Evolutionary conservation across 352 stramenopile genomes (phyloP), one percentile per base, ranked within the genome.

Genomic region (Pythium folliculosum): DNA sequence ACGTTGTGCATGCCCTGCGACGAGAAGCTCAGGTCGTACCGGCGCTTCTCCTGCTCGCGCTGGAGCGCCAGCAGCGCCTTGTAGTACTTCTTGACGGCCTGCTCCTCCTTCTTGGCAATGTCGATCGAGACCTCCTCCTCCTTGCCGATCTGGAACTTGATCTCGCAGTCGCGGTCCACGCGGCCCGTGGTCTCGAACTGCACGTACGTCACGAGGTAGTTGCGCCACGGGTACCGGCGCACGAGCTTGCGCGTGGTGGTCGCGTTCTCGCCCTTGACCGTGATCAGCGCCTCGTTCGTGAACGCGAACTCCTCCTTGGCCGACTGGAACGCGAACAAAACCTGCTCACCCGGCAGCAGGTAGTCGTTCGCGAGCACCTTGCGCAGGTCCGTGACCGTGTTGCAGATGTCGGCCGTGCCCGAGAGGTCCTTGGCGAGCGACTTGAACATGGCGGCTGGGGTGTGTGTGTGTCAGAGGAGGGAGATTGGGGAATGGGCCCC

Each of bases 271-370:
- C 76, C 80, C 47, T 71, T 48, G 12, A 76, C 19, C 16, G 62
- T 68, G 56, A 90, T 71, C 37, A 90, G 25, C 19, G 82, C 82
- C 55, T 86, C 64, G 71, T 82, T 90, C n/a, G 81, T 88, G 72
- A 90, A 86, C 14, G 76, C 71, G 45, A 86, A 89, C 63, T 88
- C 82, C 57, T 89, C 80, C 43, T 88, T 85, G 8, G 71, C 52
- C 12, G 80, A 85, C 38, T 78, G 56, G 45, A 91, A 70, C 4
- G 75, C 77, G 49, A 91, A 89, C 17, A 75, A 62, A 30, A 91
- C 74, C n/a, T 65, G 71, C 65, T 89, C 77, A 21, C 64, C 59
- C 8, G 80, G 82, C n/a, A 91, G 60, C 48, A 91, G 48, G 60
- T 88, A 89, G 40, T 73, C 60, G 0, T 57, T 65, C 1, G 69